These are phyloP conservation scores for Yamagishiella unicocca DNA, from an alignment of 139 green algal genomes.

Conservation along the genomic window DNA sequence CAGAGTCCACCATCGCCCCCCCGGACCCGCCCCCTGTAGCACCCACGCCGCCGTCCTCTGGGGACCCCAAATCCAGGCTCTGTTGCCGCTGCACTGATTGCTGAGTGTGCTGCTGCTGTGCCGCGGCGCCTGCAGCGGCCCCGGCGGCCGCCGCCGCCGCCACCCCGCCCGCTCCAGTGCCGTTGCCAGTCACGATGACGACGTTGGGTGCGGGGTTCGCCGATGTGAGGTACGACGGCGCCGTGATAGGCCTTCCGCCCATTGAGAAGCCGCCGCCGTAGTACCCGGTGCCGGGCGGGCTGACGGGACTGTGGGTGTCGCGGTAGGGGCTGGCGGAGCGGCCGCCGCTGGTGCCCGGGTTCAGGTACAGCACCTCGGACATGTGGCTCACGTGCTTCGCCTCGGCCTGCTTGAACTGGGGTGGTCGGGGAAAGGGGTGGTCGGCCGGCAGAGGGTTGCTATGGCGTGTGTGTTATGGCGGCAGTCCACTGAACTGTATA, in stretches of 20 bases:
- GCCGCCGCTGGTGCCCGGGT: background rate
- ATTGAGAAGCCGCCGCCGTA: background rate
- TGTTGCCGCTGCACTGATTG: background rate
- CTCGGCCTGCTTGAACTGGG: slow-evolving; percentile 42
- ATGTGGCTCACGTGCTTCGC: slow-evolving; percentile 19
- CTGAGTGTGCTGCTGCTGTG: background rate
- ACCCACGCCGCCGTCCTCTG: background rate
- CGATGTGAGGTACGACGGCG: slow-evolving; percentile 3
- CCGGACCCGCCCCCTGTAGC: background rate
- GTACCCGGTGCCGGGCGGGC: background rate
- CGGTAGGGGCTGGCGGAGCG: slow-evolving; percentile 25
- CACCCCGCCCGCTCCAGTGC: background rate
- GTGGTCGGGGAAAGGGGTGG: background rate
- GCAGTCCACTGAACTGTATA: too few relatives aligned
- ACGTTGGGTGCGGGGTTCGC: background rate
- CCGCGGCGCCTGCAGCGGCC: background rate
- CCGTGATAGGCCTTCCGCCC: slow-evolving; percentile 11
- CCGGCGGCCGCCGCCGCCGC: slow-evolving; percentile 17
- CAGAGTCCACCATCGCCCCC: slow-evolving; percentile 9
- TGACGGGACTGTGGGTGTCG: slow-evolving; percentile 9
- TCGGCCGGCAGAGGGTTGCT: too few relatives aligned
- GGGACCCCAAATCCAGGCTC: too few relatives aligned
- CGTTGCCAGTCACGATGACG: slow-evolving; percentile 16
- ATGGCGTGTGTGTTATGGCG: too few relatives aligned
- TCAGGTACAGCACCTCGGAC: slow-evolving; percentile 34